Evolutionary conservation across 805 yeast genomes (phyloP).

Genomic region (Cyberlindnera sargentensis): DNA sequence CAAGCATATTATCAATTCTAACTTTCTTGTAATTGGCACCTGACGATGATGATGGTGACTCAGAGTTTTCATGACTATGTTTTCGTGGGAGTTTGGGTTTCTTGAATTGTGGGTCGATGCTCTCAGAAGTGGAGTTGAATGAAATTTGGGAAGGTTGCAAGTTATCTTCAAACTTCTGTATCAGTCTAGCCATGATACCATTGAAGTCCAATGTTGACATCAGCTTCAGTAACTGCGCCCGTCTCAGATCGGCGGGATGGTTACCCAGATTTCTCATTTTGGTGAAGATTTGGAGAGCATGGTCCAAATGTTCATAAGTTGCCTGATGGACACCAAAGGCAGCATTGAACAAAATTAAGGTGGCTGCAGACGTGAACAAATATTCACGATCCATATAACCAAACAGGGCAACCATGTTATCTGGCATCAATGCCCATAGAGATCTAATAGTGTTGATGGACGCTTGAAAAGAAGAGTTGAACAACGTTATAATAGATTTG

Average conservation of each 20-base stretch:
- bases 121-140: slow-evolving; percentile 4
- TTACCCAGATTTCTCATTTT: slow-evolving; percentile 73
- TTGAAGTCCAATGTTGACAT: slow-evolving; percentile 62
- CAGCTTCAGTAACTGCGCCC: slow-evolving; percentile 63
- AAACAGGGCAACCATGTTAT: slow-evolving; percentile 76
- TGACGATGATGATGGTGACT: slow-evolving; percentile 12
- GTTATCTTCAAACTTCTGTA: slow-evolving; percentile 49
- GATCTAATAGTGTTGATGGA: slow-evolving; percentile 69
- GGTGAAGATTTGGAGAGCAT: slow-evolving; percentile 61
- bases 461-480: slow-evolving; percentile 75
- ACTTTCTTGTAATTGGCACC: slow-evolving; percentile 5
- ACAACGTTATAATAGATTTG: slow-evolving; percentile 54
- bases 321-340: slow-evolving; percentile 80
- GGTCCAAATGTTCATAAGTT: slow-evolving; percentile 63
- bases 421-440: slow-evolving; percentile 67
- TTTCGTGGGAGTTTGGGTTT: background rate
- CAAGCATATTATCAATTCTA: slow-evolving; percentile 13
- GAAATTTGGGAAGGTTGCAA: slow-evolving; percentile 8
- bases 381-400: slow-evolving; percentile 88
- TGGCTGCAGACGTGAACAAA: slow-evolving; percentile 68
- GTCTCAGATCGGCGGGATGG: slow-evolving; percentile 69
- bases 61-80: slow-evolving; percentile 2
- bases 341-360: slow-evolving; percentile 64
- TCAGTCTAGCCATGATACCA: slow-evolving; percentile 51
- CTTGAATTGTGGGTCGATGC: background rate